phyloP scores from a whole-genome alignment of 2,329 filamentous ascomycete genomes.

The Claviceps cyperi region DNA sequence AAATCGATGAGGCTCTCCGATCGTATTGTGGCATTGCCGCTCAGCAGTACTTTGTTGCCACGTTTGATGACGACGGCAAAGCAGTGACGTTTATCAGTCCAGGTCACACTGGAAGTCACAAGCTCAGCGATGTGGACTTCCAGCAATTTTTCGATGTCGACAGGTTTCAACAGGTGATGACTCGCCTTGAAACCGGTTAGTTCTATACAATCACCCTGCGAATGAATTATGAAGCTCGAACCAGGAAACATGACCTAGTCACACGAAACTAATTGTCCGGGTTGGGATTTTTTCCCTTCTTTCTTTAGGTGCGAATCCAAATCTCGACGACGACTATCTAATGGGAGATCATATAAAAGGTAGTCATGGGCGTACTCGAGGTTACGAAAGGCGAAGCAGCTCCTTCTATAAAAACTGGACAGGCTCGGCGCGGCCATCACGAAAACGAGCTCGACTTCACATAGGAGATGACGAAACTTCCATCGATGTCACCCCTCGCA shows the following conservation, averaged over 20 bases:
- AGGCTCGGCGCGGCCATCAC: constrained; percentile 12
- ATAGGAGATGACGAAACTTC: constrained; percentile 28
- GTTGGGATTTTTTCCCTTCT: too few relatives aligned
- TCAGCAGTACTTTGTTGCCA: constrained; percentile 37
- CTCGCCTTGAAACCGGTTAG: constrained; percentile 26
- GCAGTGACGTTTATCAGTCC: constrained; percentile 32
- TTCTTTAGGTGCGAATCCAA: constrained; percentile 17
- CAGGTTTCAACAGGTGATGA: constrained; percentile 25
- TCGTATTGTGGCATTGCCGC: constrained; percentile 37
- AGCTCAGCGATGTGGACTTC: constrained; percentile 23
- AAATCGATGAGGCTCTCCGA: constrained; percentile 36
- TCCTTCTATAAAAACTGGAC: constrained; percentile 20
- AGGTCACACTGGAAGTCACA: constrained; percentile 11
- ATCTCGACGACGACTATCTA: constrained; percentile 18
- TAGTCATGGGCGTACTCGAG: constrained; percentile 14
- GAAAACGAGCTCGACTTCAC: constrained; percentile 20
- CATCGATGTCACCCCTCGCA: constrained; percentile 25
- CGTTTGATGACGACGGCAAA: constrained; percentile 32
- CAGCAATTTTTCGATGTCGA: constrained; percentile 32
- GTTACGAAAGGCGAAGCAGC: constrained; percentile 17
- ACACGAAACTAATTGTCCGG: neutral
- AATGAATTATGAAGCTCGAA: neutral
- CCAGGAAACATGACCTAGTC: neutral
- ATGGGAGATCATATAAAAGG: constrained; percentile 15
- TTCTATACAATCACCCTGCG: neutral